phyloP scores from a whole-genome alignment of 1,139 yeast genomes.

The Zygoascus meyerae region DNA sequence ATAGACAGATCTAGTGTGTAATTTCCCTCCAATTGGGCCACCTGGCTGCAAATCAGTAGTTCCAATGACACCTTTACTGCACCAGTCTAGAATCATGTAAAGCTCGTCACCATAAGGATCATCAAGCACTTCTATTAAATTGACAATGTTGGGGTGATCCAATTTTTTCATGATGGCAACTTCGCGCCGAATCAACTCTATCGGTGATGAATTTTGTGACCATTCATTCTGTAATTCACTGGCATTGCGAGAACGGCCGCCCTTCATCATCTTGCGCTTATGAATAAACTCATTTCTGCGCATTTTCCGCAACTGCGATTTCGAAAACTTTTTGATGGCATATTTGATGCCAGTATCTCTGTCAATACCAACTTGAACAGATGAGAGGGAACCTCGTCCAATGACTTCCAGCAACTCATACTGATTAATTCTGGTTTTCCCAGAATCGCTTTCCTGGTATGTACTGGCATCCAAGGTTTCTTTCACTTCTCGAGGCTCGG shows the following conservation, averaged over 20 bases:
- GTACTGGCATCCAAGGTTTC: conserved; percentile 36
- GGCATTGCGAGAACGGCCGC: conserved; percentile 12
- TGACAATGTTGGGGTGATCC: conserved; percentile 59
- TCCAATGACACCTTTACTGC: conserved; percentile 45
- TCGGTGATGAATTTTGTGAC: conserved; percentile 21
- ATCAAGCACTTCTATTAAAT: conserved; percentile 76
- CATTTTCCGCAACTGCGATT: conserved; percentile 40
- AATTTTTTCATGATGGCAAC: conserved; percentile 76
- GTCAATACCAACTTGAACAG: conserved; percentile 79
- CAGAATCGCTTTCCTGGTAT: conserved; percentile 28
- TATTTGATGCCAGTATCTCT: conserved; percentile 36
- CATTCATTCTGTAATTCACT: conserved; percentile 10
- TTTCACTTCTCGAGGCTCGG: conserved; percentile 32
- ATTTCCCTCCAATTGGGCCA: conserved; percentile 21
- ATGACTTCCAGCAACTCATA: conserved; percentile 59
- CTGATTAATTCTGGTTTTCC: conserved; percentile 35
- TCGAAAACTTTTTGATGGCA: conserved; percentile 68
- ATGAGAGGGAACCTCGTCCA: conserved; percentile 89
- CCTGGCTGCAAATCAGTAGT: conserved; percentile 18
- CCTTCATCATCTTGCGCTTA: conserved; percentile 19
- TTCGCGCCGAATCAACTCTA: conserved; percentile 58
- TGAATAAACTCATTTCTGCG: conserved; percentile 37
- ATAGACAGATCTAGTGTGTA: conserved; percentile 31
- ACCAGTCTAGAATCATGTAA: conserved; percentile 72
- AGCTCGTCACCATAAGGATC: conserved; percentile 61